Conservation (phyloP, 2,329 filamentous ascomycete species). For the Penicillium sp. region DNA sequence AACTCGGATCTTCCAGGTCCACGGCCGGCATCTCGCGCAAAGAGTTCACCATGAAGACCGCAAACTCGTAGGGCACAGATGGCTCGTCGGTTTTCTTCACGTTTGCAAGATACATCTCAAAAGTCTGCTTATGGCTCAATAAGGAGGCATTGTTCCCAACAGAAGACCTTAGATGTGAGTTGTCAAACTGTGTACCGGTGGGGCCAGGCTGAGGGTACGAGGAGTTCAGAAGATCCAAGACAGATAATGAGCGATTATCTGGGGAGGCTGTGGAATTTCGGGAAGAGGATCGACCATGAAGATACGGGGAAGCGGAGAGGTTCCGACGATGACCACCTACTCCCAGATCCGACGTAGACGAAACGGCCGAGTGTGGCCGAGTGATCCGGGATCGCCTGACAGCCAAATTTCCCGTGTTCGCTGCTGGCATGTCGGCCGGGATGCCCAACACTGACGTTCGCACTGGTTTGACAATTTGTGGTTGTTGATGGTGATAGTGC, state of each 20-base stretch:
- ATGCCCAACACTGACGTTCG: constrained; percentile 26
- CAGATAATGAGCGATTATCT: constrained; percentile 53
- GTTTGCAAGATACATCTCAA: constrained; percentile 96
- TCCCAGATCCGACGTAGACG: constrained; percentile 58
- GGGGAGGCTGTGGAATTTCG: constrained; percentile 50
- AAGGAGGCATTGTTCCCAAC: constrained; percentile 88
- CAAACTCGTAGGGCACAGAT: constrained; percentile 91
- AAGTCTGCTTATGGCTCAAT: constrained; percentile 82
- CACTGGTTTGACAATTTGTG: constrained; percentile 32
- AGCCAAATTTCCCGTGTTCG: constrained; percentile 58
- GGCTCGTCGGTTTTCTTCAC: constrained; percentile 94
- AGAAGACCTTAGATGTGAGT: constrained; percentile 68
- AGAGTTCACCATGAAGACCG: constrained; percentile 84
- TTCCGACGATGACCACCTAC: constrained; percentile 57
- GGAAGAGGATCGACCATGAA: constrained; percentile 47
- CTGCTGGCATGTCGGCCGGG: constrained; percentile 45
- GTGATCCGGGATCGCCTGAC: constrained; percentile 47
- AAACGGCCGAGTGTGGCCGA: constrained; percentile 72
- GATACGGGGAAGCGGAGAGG: constrained; percentile 48
- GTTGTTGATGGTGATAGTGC: constrained; percentile 49
- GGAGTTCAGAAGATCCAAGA: constrained; percentile 57
- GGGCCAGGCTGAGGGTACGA: constrained; percentile 76
- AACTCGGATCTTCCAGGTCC: constrained; percentile 25
- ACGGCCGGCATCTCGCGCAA: constrained; percentile 69
- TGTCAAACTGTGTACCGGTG: constrained; percentile 63